phyloP scores from a whole-genome alignment of 176 grass and related monocot genomes.

The Lolium multiflorum region DNA sequence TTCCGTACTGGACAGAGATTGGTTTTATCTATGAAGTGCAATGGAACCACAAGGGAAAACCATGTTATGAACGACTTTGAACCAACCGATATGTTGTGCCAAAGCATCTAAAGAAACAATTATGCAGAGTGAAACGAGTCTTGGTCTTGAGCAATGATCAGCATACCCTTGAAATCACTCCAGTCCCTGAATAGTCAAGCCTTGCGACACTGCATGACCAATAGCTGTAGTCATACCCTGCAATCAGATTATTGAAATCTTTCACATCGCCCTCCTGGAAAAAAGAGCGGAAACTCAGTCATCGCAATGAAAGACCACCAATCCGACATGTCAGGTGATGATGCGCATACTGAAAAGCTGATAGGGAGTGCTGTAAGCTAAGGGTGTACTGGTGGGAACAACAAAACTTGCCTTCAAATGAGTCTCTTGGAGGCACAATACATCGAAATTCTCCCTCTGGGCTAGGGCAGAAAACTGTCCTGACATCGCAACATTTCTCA shows the following conservation, averaged over 20 bases:
- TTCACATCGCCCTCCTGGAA: constrained; percentile 43
- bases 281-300: constrained; percentile 28
- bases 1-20: constrained; percentile 73
- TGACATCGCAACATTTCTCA: constrained; percentile 51
- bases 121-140: neutral
- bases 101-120: neutral
- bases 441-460: constrained; percentile 82
- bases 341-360: neutral
- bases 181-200: constrained; percentile 62
- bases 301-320: constrained; percentile 9
- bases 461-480: constrained; percentile 62
- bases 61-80: neutral
- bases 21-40: constrained; percentile 70
- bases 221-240: constrained; percentile 42
- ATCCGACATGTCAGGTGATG: constrained; percentile 11
- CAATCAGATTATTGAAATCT: constrained; percentile 43
- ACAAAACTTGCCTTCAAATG: constrained; percentile 71
- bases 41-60: constrained; percentile 41
- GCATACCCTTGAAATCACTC: constrained; percentile 50
- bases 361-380: neutral
- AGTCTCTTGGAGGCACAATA: constrained; percentile 91
- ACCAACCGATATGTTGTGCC: neutral
- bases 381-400: neutral
- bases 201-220: constrained; percentile 59
- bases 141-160: constrained; percentile 19